phyloP scores from a whole-genome alignment of 352 stramenopile genomes.

The Saprolegnia parasitica region DNA sequence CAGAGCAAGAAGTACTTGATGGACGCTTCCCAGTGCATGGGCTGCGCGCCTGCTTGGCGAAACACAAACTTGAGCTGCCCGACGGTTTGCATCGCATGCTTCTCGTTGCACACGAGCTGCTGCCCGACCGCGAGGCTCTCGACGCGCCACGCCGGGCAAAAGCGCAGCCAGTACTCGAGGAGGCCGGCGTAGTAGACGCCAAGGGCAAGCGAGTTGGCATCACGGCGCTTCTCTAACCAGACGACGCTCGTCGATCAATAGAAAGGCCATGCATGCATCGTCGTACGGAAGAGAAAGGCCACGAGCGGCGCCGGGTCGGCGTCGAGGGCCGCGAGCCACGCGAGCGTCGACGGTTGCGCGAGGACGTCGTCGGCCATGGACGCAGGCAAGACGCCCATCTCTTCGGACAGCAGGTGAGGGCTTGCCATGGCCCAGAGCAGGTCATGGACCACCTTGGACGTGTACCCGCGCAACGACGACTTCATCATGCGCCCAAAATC shows the following conservation, averaged over 20 bases:
- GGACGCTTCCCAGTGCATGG: conserved; percentile 64
- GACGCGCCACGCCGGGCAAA: conserved; percentile 42
- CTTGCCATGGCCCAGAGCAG: conserved; percentile 59
- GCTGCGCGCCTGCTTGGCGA: conserved; percentile 34
- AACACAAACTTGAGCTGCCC: conserved; percentile 78
- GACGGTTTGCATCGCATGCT: conserved; percentile 51
- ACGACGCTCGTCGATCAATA: conserved; percentile 3
- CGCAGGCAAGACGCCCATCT: conserved; percentile 34
- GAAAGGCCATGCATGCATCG: background rate
- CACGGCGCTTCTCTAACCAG: conserved; percentile 37
- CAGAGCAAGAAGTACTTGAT: conserved; percentile 74
- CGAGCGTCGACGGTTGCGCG: conserved; percentile 26
- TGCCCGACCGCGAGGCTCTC: conserved; percentile 48
- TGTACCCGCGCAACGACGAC: background rate
- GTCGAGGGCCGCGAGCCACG: conserved; percentile 48
- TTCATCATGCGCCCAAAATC: background rate
- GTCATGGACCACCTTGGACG: conserved; percentile 54
- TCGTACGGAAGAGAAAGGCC: conserved; percentile 46
- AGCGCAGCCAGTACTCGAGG: conserved; percentile 63
- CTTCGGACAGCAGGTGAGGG: conserved; percentile 50
- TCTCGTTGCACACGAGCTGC: conserved; percentile 47
- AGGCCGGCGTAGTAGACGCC: conserved; percentile 69
- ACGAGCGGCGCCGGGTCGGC: conserved; percentile 42
- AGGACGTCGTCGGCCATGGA: background rate
- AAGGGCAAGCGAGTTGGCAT: conserved; percentile 42